Conservation (phyloP, 2,329 filamentous ascomycete genomes). For the Phyllosticta citribraziliensis region DNA sequence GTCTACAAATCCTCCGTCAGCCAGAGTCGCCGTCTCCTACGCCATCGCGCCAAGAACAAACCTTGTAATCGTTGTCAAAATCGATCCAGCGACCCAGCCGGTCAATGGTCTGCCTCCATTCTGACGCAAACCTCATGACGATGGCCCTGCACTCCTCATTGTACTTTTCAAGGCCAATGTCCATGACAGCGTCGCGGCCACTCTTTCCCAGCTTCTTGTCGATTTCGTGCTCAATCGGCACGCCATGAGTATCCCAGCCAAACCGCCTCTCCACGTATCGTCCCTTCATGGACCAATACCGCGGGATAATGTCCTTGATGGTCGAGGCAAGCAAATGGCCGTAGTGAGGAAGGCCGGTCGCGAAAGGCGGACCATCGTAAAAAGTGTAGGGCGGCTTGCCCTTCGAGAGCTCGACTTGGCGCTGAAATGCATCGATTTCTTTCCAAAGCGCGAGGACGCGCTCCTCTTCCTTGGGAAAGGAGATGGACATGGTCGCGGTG, state of each 20-base stretch:
- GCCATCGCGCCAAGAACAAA: conserved; percentile 20
- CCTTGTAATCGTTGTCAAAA: conserved; percentile 96
- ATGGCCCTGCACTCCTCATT: conserved; percentile 87
- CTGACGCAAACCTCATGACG: conserved; percentile 79
- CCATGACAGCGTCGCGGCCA: conserved; percentile 74
- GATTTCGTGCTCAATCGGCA: conserved; percentile 95
- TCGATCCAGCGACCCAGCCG: conserved; percentile 91
- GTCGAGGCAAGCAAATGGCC: conserved; percentile 80
- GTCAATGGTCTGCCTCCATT: conserved; percentile 85
- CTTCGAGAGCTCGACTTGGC: conserved; percentile 77
- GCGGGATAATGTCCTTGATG: conserved; percentile 93
- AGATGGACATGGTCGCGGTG: conserved; percentile 8
- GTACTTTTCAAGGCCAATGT: conserved; percentile 80
- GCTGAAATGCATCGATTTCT: conserved; percentile 83
- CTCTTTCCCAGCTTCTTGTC: conserved; percentile 91
- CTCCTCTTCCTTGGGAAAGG: conserved; percentile 84
- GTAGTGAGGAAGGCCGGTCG: conserved; percentile 54
- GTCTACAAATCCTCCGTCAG: conserved; percentile 46
- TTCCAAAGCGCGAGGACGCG: conserved; percentile 76
- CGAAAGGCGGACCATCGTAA: conserved; percentile 60
- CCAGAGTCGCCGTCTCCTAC: neutral
- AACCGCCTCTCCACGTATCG: conserved; percentile 86
- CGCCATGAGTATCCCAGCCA: conserved; percentile 90
- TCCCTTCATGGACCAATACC: conserved; percentile 97
- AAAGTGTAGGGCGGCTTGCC: conserved; percentile 83